phyloP scores from a whole-genome alignment of 1,139 yeast species.

The Yamadazyma atmosphaerica region DNA sequence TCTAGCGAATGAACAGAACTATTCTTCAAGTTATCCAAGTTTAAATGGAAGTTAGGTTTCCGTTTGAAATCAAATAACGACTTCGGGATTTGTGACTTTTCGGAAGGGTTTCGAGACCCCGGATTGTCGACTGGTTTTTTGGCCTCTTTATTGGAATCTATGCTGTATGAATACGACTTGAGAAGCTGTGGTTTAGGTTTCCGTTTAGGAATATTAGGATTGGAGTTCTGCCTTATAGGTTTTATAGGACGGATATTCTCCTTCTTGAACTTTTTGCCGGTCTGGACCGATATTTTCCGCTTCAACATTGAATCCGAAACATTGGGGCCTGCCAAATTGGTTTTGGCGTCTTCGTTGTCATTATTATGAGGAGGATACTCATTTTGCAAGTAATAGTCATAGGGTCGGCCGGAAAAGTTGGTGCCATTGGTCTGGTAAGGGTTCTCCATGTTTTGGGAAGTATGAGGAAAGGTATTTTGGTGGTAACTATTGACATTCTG shows the following conservation, averaged over 20 bases:
- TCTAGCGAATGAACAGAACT: constrained; percentile 11
- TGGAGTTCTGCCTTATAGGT: constrained; percentile 17
- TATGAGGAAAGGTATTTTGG: not conserved
- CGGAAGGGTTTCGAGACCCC: not conserved
- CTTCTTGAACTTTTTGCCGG: constrained; percentile 5
- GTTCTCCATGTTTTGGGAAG: not conserved
- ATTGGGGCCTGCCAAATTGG: not conserved
- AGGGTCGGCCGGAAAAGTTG: not conserved
- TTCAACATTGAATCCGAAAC: constrained; percentile 1
- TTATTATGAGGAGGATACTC: not conserved
- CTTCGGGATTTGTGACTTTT: constrained; percentile 2
- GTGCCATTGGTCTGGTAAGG: not conserved
- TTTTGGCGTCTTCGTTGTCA: not conserved
- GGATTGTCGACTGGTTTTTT: not conserved
- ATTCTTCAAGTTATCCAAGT: constrained; percentile 13
- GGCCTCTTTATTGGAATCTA: not conserved
- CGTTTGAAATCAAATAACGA: constrained; percentile 11
- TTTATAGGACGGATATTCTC: constrained; percentile 13
- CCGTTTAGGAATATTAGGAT: constrained; percentile 13
- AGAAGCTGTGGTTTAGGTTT: constrained; percentile 13
- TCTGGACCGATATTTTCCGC: constrained; percentile 2
- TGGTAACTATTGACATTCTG: not conserved
- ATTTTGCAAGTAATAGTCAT: not conserved
- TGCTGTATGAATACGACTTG: constrained; percentile 16
- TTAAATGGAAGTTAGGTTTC: constrained; percentile 17